These are phyloP conservation scores for Castanopsis chinensis DNA, from an alignment of 306 rosid genomes.

Conservation along the genomic window DNA sequence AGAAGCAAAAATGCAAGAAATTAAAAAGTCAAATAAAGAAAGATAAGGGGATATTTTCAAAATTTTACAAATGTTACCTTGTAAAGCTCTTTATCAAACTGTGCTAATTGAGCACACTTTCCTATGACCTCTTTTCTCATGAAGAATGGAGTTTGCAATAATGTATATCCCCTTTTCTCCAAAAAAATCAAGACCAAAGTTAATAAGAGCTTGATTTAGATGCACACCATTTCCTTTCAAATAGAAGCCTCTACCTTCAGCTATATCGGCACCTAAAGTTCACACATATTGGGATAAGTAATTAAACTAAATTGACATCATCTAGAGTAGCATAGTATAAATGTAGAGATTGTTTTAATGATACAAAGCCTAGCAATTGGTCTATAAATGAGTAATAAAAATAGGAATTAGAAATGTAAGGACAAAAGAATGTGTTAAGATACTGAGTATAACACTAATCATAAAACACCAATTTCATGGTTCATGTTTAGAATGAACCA, in stretches of 20 bases:
- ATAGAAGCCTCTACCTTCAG: conserved; percentile 96
- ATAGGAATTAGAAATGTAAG: not conserved
- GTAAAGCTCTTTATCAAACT: conserved; percentile 93
- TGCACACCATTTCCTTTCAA: conserved; percentile 90
- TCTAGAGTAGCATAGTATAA: not conserved
- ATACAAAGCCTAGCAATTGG: not conserved
- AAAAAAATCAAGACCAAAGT: conserved; percentile 84
- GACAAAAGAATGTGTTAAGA: not conserved
- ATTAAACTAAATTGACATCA: conserved; percentile 6
- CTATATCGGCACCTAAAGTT: conserved; percentile 73
- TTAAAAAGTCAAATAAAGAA: too few relatives aligned
- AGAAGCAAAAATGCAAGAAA: not conserved
- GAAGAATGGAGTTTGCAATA: conserved; percentile 85
- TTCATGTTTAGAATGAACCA: too few relatives aligned
- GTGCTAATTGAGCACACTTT: conserved; percentile 95
- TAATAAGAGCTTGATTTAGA: conserved; percentile 91
- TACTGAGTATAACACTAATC: too few relatives aligned
- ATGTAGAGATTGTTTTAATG: not conserved
- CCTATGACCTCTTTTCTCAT: conserved; percentile 93
- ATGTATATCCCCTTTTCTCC: conserved; percentile 66
- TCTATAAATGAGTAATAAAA: not conserved
- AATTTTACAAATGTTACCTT: conserved; percentile 46
- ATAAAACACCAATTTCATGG: too few relatives aligned
- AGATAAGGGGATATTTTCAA: conserved; percentile 2
- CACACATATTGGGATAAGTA: conserved; percentile 11